Base-by-base conservation (phyloP, 495 filamentous ascomycete species). In the Penicillium herquei region DNA sequence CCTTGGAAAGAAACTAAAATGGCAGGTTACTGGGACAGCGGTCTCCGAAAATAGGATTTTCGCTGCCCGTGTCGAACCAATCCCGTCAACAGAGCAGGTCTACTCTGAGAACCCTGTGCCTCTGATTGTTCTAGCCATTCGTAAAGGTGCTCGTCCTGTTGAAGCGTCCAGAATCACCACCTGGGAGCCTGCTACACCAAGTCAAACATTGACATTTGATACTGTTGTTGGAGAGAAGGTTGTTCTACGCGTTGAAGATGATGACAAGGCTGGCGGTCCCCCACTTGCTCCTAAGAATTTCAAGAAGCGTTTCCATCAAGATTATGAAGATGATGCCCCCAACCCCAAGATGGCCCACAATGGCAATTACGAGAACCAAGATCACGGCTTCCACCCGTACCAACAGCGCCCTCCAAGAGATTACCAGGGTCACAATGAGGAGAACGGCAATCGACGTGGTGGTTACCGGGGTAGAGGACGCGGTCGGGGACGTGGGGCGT, bases 211-310 rank as follows among this genome's bases (percentile, higher is more conserved):
- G 49, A 75, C 78, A 2, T 87, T 99, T 58, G 87, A 91, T 55
- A 91, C 88, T 1, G 83, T 81, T 1, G 86, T 99, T 2, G 91
- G 88, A 9, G 92, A 98, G 73, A 96, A 95, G 71, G 81, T 87
- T 14, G 72, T 93, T 44, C 73, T 98, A 42, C 81, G 88, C 10
- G 83, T 98, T 35, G 90, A 96, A 69, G 78, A 83, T 52, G 87
- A 93, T 8, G 21, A 39, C 17, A 39, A 3, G 17, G 9, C 16
- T 1, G 21, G 37, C 10, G 21, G 37, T n/a, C 8, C 34, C 14
- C 35, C 34, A 14, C 10, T 0, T 9, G 37, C 5, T 6, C 33
- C 34, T 31, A 51, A 37, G 18, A 30, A 56, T 44, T 26, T 76
- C 57, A 90, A 75, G 64, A 59, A 70, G 55, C 68, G 74, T 40